These are phyloP conservation scores for Fusarium liriodendri DNA, from an alignment of 2,329 filamentous ascomycete species.

Conservation along the genomic window DNA sequence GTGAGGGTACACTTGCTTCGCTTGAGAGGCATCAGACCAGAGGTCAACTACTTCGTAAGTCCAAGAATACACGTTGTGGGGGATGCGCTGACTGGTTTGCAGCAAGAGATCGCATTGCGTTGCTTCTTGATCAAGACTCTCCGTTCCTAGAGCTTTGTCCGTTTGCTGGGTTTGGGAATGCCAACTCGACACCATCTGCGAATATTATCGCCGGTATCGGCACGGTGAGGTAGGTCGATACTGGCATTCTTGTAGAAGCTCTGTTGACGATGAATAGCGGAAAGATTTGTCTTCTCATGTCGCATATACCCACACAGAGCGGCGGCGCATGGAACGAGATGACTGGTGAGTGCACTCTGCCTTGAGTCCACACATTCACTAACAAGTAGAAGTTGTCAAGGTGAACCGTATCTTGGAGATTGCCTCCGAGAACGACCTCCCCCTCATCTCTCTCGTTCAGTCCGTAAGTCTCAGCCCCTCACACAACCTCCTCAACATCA, in stretches of 20 bases:
- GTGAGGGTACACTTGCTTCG: neutral
- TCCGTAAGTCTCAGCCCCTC: constrained; percentile 32
- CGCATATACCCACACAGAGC: constrained; percentile 55
- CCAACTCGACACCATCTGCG: neutral
- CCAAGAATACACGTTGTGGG: too few relatives aligned
- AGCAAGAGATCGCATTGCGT: neutral
- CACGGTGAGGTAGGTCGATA: neutral
- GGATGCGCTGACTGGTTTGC: neutral
- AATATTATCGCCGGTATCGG: constrained; percentile 1
- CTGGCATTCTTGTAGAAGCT: neutral
- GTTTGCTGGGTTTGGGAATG: neutral
- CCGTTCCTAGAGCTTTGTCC: neutral
- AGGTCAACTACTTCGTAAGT: neutral
- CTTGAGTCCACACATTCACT: neutral
- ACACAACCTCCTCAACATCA: neutral
- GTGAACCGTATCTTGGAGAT: constrained; percentile 44
- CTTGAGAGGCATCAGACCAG: neutral
- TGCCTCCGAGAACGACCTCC: constrained; percentile 53
- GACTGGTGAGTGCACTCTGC: constrained; percentile 36
- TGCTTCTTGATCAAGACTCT: neutral
- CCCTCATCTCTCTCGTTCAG: constrained; percentile 53
- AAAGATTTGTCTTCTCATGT: constrained; percentile 49
- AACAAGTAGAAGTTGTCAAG: constrained; percentile 45
- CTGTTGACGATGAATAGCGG: neutral
- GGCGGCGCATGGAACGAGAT: constrained; percentile 58